Conservation (phyloP, 2,329 filamentous ascomycete genomes). For the Incumbomyces delicatus region DNA sequence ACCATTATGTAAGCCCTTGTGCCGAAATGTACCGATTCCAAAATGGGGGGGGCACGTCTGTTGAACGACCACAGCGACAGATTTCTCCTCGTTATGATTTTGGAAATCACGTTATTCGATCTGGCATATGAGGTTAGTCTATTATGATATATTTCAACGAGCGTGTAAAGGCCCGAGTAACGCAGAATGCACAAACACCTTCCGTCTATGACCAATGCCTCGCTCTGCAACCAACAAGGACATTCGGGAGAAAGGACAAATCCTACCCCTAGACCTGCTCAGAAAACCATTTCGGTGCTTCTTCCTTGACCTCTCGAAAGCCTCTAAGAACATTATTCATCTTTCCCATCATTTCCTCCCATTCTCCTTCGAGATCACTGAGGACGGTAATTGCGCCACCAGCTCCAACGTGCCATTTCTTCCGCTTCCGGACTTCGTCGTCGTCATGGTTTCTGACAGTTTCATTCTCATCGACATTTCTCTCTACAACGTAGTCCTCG, state of each 20-base stretch:
- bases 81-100: no score
- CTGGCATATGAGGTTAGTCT: no score
- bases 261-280: neutral
- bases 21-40: no score
- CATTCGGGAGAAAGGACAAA: no score
- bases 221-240: no score
- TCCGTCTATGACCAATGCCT: neutral
- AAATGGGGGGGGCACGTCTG: no score
- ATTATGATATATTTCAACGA: no score
- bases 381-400: slow-evolving; percentile 83
- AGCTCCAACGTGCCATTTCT: slow-evolving; percentile 69
- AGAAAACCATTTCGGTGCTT: neutral
- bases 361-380: slow-evolving; percentile 70
- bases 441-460: slow-evolving; percentile 4
- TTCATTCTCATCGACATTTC: slow-evolving; percentile 2
- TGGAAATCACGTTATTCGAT: no score
- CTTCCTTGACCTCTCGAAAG: slow-evolving; percentile 22
- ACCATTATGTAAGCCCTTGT: no score
- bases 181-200: no score
- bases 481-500: slow-evolving; percentile 18
- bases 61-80: no score
- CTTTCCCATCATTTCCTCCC: slow-evolving; percentile 83
- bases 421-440: slow-evolving; percentile 20
- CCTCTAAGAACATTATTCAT: slow-evolving; percentile 39
- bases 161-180: no score